Percentiles rank a stretch among this genome's conserved stretches.
phyloP scores from a whole-genome alignment of 108 stramenopile species.

The Phaeodactylum tricornutum region DNA sequence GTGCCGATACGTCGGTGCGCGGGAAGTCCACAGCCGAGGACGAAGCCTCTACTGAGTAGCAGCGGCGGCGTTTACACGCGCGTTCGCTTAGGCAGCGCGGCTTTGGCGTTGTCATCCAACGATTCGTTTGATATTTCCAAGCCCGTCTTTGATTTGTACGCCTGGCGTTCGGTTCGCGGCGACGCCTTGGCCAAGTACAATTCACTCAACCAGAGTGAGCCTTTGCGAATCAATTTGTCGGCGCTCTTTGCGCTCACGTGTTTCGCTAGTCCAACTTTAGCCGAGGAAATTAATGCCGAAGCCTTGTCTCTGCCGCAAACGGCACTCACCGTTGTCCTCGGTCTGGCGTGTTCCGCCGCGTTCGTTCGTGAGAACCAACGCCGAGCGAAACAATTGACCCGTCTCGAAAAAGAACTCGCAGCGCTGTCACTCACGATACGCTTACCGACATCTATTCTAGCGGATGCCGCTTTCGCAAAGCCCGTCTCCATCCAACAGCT shows the following conservation, averaged over 20 bases:
- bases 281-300: slow-evolving; percentile 39
- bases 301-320: slow-evolving; percentile 13
- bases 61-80: too few relatives aligned
- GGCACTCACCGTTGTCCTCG: slow-evolving; percentile 11
- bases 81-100: too few relatives aligned
- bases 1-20: too few relatives aligned
- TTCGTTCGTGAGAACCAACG: slow-evolving; percentile 53
- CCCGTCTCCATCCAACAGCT: background rate
- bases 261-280: slow-evolving; percentile 37
- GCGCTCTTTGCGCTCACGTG: slow-evolving; percentile 29
- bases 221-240: slow-evolving; percentile 62
- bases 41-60: too few relatives aligned
- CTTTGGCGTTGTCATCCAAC: too few relatives aligned
- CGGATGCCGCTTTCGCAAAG: slow-evolving; percentile 19
- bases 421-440: slow-evolving; percentile 38
- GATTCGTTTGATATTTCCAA: slow-evolving; percentile 69
- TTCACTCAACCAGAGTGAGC: slow-evolving; percentile 69
- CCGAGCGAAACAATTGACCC: slow-evolving; percentile 46
- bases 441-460: slow-evolving; percentile 32
- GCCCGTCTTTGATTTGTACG: slow-evolving; percentile 62
- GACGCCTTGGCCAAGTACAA: slow-evolving; percentile 69
- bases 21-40: too few relatives aligned
- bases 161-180: slow-evolving; percentile 55
- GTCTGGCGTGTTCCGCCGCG: slow-evolving; percentile 22
- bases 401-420: slow-evolving; percentile 78